Conservation (phyloP, 2,329 filamentous ascomycete genomes). For the Fonsecaea erecta region DNA sequence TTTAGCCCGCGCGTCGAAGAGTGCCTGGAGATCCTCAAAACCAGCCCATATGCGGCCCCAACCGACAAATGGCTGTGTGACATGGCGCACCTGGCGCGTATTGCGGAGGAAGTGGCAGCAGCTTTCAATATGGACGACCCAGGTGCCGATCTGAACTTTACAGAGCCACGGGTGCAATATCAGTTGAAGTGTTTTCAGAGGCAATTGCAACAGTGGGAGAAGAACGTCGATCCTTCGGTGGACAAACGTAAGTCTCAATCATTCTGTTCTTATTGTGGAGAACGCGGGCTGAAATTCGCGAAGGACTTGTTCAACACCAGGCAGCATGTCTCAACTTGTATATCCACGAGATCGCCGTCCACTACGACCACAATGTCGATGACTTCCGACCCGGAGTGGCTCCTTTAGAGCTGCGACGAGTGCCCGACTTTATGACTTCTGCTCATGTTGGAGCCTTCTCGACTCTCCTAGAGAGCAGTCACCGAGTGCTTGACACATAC, state of each 20-base stretch:
- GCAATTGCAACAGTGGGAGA: slow-evolving; percentile 65
- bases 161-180: slow-evolving; percentile 67
- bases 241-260: slow-evolving; percentile 59
- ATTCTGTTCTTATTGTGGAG: no score
- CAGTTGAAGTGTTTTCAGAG: slow-evolving; percentile 67
- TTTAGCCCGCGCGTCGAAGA: slow-evolving; percentile 67
- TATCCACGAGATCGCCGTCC: slow-evolving; percentile 75
- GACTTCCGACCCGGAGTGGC: slow-evolving; percentile 50
- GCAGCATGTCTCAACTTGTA: slow-evolving; percentile 70
- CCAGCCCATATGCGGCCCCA: slow-evolving; percentile 58
- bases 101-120: slow-evolving; percentile 69
- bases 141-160: slow-evolving; percentile 56
- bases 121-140: slow-evolving; percentile 71
- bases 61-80: slow-evolving; percentile 61
- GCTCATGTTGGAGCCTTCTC: slow-evolving; percentile 70
- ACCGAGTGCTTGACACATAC: slow-evolving; percentile 69
- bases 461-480: slow-evolving; percentile 65
- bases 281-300: not conserved
- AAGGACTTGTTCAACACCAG: slow-evolving; percentile 57
- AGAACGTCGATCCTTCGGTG: slow-evolving; percentile 56
- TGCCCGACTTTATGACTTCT: slow-evolving; percentile 48
- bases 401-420: slow-evolving; percentile 29
- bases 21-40: slow-evolving; percentile 61
- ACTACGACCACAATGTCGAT: slow-evolving; percentile 64
- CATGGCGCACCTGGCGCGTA: slow-evolving; percentile 61